These are phyloP conservation scores for Allomyces javanicus DNA, from an alignment of 192 early-diverging fungal species.

Conservation along the genomic window DNA sequence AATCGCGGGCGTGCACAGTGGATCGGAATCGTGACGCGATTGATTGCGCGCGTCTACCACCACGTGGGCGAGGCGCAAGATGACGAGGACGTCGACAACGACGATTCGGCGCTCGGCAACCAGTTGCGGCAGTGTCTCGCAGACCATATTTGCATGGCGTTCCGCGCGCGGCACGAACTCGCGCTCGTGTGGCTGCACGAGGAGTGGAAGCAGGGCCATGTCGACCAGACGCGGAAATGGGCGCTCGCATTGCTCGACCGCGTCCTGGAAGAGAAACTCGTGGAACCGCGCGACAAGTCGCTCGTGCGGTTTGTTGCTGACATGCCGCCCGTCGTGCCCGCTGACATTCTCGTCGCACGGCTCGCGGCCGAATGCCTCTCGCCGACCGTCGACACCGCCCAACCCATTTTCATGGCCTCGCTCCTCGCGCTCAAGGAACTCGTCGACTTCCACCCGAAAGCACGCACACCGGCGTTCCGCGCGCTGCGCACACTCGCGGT, in stretches of 20 bases:
- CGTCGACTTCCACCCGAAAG: background rate
- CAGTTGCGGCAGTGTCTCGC: too few relatives aligned
- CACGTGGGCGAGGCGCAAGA: background rate
- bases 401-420: background rate
- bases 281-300: background rate
- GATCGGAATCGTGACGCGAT: background rate
- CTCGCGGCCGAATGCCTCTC: background rate
- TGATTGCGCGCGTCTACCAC: background rate
- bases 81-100: background rate
- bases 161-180: background rate
- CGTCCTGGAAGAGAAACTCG: background rate
- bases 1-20: background rate
- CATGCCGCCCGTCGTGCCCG: background rate
- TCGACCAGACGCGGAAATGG: background rate
- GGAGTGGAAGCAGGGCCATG: background rate
- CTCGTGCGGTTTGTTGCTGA: background rate
- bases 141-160: too few relatives aligned
- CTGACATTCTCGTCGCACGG: background rate
- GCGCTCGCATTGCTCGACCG: background rate
- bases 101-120: too few relatives aligned
- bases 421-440: background rate
- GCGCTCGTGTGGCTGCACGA: background rate
- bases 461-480: background rate
- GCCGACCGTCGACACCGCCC: background rate
- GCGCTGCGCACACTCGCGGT: background rate